These are phyloP conservation scores for Microdochium paspali DNA, from an alignment of 2,329 filamentous ascomycete genomes.

Conservation along the genomic window DNA sequence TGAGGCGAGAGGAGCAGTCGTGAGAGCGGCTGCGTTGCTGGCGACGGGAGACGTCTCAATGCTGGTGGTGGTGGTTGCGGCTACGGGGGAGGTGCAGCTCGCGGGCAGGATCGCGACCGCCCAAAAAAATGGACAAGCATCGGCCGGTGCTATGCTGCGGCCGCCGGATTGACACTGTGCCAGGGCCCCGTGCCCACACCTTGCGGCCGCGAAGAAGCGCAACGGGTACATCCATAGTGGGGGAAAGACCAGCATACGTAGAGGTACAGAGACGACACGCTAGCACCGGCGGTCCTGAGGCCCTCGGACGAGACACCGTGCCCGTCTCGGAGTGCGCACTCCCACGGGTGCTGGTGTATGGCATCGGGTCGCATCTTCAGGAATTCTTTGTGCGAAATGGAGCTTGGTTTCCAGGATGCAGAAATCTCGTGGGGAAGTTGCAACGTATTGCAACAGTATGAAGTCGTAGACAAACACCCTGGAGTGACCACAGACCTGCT, in stretches of 20 bases:
- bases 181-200: background rate
- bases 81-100: background rate
- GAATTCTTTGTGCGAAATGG: no score
- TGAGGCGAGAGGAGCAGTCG: conserved; percentile 1
- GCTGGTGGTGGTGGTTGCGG: conserved; percentile 1
- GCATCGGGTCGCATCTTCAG: no score
- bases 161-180: background rate
- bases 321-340: background rate
- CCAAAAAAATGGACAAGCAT: background rate
- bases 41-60: conserved; percentile 1
- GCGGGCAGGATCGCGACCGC: background rate
- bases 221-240: background rate
- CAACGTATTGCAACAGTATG: no score
- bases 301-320: background rate
- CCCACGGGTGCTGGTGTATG: background rate
- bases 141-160: background rate
- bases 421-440: no score
- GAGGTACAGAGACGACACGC: background rate
- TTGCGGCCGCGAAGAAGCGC: background rate
- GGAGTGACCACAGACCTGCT: no score
- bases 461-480: no score
- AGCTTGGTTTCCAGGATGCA: no score
- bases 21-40: background rate
- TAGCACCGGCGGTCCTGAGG: background rate
- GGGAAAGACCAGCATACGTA: background rate